These are phyloP conservation scores for Diaporthe citriasiana DNA, from an alignment of 2,329 filamentous ascomycete species.

Conservation along the genomic window DNA sequence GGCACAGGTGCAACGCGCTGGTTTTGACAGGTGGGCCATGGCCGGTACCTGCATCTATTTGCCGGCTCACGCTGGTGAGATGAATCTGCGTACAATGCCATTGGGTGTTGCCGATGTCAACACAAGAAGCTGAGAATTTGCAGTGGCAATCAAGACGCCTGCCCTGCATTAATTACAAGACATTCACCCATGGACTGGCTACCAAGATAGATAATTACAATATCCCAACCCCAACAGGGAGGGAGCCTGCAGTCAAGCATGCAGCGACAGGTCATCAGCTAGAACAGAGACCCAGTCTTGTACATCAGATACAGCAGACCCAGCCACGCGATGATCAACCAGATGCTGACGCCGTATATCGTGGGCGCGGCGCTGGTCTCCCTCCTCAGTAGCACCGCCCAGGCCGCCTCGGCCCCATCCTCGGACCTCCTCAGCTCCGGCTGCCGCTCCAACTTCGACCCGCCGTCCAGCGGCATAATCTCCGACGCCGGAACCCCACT, in stretches of 20 bases:
- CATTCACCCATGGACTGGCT: not conserved
- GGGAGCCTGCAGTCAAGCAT: not conserved
- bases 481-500: not conserved
- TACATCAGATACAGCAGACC: conserved; percentile 38
- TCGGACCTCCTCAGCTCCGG: not conserved
- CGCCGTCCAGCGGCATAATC: not conserved
- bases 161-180: conserved; percentile 7
- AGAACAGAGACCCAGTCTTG: conserved; percentile 38
- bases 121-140: not conserved
- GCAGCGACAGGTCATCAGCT: not conserved
- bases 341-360: conserved; percentile 34
- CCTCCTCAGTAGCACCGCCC: not conserved
- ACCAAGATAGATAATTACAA: not conserved
- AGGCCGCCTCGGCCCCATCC: not conserved
- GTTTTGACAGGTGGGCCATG: not conserved
- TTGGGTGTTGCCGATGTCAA: not conserved
- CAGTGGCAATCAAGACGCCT: not conserved
- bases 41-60: not conserved
- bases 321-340: conserved; percentile 34
- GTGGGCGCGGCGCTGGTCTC: conserved; percentile 35
- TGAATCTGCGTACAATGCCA: not conserved
- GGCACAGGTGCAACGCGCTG: not conserved
- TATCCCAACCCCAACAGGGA: no score
- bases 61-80: not conserved
- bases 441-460: not conserved